phyloP scores from a whole-genome alignment of 2,329 filamentous ascomycete species.

The Parastagonospora nodorum region DNA sequence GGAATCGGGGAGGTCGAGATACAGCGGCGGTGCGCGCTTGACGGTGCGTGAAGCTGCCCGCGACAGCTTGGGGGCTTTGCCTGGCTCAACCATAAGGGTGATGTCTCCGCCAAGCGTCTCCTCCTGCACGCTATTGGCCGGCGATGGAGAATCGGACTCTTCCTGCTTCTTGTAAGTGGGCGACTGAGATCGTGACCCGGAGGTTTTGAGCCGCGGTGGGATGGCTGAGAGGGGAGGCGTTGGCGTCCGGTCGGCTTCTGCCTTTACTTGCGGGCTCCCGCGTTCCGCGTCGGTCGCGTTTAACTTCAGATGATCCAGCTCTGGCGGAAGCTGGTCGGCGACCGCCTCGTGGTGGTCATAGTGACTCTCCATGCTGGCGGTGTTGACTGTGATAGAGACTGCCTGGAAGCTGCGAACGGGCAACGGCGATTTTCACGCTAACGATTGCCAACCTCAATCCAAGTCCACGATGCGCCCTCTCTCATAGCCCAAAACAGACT shows the following conservation, averaged over 20 bases:
- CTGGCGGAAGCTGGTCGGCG: slow-evolving; percentile 46
- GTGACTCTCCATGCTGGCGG: slow-evolving; percentile 45
- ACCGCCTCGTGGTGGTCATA: slow-evolving; percentile 39
- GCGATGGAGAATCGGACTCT: slow-evolving; percentile 43
- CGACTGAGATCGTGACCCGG: slow-evolving; percentile 39
- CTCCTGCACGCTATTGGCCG: slow-evolving; percentile 51
- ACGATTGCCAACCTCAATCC: too few relatives aligned
- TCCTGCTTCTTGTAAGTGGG: slow-evolving; percentile 34
- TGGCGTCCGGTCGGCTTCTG: slow-evolving; percentile 16
- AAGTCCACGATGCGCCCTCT: too few relatives aligned
- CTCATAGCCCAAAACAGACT: too few relatives aligned
- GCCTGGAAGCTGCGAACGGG: too few relatives aligned
- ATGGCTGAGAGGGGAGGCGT: slow-evolving; percentile 35
- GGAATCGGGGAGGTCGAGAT: slow-evolving; percentile 75
- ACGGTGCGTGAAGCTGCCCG: slow-evolving; percentile 72
- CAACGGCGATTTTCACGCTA: too few relatives aligned
- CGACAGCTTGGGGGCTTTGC: slow-evolving; percentile 70
- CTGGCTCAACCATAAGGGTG: slow-evolving; percentile 65
- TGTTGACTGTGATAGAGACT: too few relatives aligned
- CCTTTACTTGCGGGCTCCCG: not conserved
- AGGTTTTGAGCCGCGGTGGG: slow-evolving; percentile 28
- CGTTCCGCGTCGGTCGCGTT: slow-evolving; percentile 24
- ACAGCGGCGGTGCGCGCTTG: slow-evolving; percentile 68
- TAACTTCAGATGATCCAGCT: slow-evolving; percentile 24
- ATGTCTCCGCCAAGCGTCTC: slow-evolving; percentile 65